Evolutionary conservation across 768 basidiomycete genomes (phyloP).

Genomic region (Russula sp.): DNA sequence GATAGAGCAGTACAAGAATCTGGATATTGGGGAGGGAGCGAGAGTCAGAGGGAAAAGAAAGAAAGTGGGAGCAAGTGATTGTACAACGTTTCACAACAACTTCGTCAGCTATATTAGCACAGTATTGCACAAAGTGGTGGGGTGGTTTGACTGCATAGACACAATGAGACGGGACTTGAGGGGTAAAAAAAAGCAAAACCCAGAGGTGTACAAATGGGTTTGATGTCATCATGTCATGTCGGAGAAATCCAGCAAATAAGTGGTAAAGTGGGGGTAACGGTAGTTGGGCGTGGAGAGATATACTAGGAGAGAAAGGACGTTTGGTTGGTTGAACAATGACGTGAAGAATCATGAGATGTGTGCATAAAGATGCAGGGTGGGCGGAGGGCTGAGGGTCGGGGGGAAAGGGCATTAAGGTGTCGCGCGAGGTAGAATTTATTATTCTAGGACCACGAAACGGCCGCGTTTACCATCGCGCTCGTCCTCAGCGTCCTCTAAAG

Average conservation of each 20-base stretch:
- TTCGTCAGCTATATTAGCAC: conserved; percentile 16
- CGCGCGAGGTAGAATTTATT: conserved; percentile 2
- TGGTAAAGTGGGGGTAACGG: conserved; percentile 4
- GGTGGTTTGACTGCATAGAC: conserved; percentile 15
- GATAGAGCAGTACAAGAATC: conserved; percentile 9
- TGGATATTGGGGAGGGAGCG: neutral
- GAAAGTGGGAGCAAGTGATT: neutral
- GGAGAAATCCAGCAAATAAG: conserved; percentile 14
- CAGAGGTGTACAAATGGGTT: conserved; percentile 2
- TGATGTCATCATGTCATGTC: conserved; percentile 8
- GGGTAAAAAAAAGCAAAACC: neutral
- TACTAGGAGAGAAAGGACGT: neutral
- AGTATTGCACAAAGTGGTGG: conserved; percentile 19
- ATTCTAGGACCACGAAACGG: conserved; percentile 44
- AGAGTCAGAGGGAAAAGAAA: neutral
- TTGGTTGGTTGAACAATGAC: neutral
- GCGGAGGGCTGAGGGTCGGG: neutral
- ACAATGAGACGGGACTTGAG: conserved; percentile 9
- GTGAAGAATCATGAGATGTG: neutral
- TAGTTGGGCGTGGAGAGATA: neutral
- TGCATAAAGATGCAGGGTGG: neutral
- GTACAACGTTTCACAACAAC: conserved; percentile 22
- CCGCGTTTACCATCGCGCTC: conserved; percentile 41
- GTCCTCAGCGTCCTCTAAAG: conserved; percentile 36
- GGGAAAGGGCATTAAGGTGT: neutral